Percentiles rank a stretch among this genome's conserved stretches.
phyloP scores from a whole-genome alignment of 2,329 filamentous ascomycete genomes.

The Ceratocystis destructans region DNA sequence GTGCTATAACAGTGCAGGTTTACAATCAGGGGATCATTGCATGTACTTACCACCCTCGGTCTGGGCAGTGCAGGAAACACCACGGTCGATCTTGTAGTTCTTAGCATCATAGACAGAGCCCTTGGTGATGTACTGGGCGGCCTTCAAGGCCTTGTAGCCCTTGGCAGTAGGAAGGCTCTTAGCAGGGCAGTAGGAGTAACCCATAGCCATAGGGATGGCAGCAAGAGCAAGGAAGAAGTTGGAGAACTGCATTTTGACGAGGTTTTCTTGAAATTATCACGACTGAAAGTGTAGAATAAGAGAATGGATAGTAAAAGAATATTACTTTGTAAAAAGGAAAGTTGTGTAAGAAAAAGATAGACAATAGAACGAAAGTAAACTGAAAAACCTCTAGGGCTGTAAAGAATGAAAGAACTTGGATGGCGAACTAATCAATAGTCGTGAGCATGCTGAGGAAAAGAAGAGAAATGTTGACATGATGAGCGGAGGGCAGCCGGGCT shows the following conservation, averaged over 20 bases:
- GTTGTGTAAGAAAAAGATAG: not conserved
- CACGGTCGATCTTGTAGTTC: slow-evolving; percentile 24
- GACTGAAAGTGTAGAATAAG: not conserved
- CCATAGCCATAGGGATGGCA: slow-evolving; percentile 6
- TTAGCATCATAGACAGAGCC: slow-evolving; percentile 24
- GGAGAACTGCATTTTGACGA: slow-evolving; percentile 8
- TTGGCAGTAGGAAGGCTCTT: not conserved
- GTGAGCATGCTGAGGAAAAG: not conserved
- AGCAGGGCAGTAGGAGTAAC: slow-evolving; percentile 19
- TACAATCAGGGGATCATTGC: no score
- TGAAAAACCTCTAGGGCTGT: slow-evolving; percentile 10
- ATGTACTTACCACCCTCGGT: slow-evolving; percentile 22
- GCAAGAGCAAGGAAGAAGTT: slow-evolving; percentile 2
- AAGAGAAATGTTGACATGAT: not conserved
- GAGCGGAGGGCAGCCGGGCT: not conserved
- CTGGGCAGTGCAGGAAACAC: slow-evolving; percentile 23
- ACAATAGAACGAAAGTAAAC: slow-evolving; percentile 8
- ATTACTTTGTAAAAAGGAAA: slow-evolving; percentile 2
- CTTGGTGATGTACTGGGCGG: not conserved
- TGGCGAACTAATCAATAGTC: slow-evolving; percentile 1
- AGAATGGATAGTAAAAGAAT: not conserved
- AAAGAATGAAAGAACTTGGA: not conserved
- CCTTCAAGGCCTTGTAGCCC: slow-evolving; percentile 3
- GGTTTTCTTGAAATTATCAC: not conserved
- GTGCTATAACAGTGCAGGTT: not conserved